Percentiles rank a stretch among this genome's conserved stretches.
Evolutionary conservation across 768 basidiomycete species (phyloP).

Genomic region (Suillus cothurnatus): DNA sequence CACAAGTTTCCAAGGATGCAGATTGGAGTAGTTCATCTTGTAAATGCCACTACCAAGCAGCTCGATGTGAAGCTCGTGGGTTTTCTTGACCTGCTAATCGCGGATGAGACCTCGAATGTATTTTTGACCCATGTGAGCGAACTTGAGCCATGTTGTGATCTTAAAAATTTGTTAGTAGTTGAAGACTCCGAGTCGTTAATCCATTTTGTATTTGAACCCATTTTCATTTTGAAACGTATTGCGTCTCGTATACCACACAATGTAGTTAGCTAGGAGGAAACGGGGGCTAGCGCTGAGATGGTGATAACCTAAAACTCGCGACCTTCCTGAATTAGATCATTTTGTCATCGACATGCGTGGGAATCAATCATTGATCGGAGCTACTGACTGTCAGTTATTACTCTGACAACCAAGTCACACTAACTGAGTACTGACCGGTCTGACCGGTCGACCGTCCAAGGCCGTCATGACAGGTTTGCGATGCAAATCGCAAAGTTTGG

Average conservation of each 20-base stretch:
- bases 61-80: background rate
- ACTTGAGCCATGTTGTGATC: no score
- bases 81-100: background rate
- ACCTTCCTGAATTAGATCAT: constrained; percentile 10
- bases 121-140: no score
- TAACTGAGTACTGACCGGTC: no score
- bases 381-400: background rate
- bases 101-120: background rate
- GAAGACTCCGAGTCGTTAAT: no score
- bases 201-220: no score
- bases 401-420: background rate
- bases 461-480: background rate
- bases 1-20: constrained; percentile 27
- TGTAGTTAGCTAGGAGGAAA: no score
- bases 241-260: no score
- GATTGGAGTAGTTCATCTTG: constrained; percentile 16
- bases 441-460: no score
- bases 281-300: no score
- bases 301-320: no score
- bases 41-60: constrained; percentile 1
- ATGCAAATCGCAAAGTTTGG: background rate
- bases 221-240: no score
- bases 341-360: background rate
- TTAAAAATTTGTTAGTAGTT: no score
- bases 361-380: background rate